A percentile compares a stretch with the other conserved stretches of the same genome.
These are phyloP conservation scores for Spongiforma sp. DNA, from an alignment of 1,284 basidiomycete species.

Conservation along the genomic window DNA sequence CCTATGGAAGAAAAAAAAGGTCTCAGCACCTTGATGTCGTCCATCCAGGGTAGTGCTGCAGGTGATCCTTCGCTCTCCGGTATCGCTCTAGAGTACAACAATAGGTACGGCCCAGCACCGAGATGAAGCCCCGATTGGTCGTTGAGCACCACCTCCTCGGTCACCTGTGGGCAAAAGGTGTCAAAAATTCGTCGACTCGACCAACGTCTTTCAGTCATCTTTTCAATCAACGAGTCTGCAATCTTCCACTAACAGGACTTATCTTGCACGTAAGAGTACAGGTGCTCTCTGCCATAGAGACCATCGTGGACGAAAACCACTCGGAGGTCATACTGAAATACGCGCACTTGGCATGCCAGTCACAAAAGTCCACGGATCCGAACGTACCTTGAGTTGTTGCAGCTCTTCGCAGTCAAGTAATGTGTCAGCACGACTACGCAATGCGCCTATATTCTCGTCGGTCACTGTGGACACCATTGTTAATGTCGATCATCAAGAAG, in stretches of 20 bases:
- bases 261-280: constrained; percentile 77
- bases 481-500: neutral
- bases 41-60: constrained; percentile 44
- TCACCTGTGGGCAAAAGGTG: constrained; percentile 53
- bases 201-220: constrained; percentile 42
- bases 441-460: constrained; percentile 49
- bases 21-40: constrained; percentile 42
- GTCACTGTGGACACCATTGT: constrained; percentile 47
- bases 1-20: neutral
- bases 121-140: constrained; percentile 74
- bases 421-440: constrained; percentile 48
- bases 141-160: constrained; percentile 67
- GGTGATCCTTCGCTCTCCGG: constrained; percentile 36
- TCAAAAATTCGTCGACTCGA: neutral
- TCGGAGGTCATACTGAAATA: constrained; percentile 71
- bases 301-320: constrained; percentile 78
- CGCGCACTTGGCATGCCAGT: neutral
- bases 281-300: constrained; percentile 69
- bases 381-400: constrained; percentile 58
- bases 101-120: constrained; percentile 72
- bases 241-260: constrained; percentile 78
- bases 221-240: constrained; percentile 68
- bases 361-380: neutral
- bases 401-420: constrained; percentile 67
- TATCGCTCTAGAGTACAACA: constrained; percentile 67